Evolutionary conservation across 257 asterid genomes (phyloP).

Genomic region (Paraleonurus japonicus): DNA sequence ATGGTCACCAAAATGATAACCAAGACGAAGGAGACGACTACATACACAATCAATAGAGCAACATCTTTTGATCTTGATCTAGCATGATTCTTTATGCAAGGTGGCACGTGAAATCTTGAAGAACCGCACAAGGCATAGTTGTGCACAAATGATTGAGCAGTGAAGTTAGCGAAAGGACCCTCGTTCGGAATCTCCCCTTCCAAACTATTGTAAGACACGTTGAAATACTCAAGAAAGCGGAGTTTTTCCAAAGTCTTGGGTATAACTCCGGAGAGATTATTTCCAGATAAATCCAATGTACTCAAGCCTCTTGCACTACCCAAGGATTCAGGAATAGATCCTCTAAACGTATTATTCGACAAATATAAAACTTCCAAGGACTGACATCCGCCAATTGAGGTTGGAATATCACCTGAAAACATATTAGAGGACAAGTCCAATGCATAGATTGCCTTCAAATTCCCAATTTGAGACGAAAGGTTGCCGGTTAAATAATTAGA

Average conservation of each 20-base stretch:
- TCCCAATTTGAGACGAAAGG: not conserved
- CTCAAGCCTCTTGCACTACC: not conserved
- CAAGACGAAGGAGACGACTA: not conserved
- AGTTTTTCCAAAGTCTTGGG: not conserved
- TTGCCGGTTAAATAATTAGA: constrained; percentile 5
- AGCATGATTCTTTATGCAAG: not conserved
- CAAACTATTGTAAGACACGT: constrained; percentile 2
- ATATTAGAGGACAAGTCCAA: not conserved
- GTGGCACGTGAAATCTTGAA: not conserved
- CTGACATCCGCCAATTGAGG: too few species aligned
- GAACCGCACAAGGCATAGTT: not conserved
- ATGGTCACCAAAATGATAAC: not conserved
- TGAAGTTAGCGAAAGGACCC: not conserved
- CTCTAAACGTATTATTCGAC: too few species aligned
- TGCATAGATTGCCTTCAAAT: not conserved
- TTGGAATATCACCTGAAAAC: too few species aligned
- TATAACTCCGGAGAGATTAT: not conserved
- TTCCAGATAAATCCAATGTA: not conserved
- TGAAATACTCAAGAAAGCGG: not conserved
- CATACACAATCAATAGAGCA: not conserved
- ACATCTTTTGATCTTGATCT: not conserved
- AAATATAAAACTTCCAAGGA: too few species aligned
- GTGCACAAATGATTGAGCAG: not conserved
- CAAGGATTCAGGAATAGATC: not conserved
- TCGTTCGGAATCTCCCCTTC: not conserved